Conservation (phyloP, 1,284 basidiomycete species). For the Austroboletus olivaceoglutinosus region DNA sequence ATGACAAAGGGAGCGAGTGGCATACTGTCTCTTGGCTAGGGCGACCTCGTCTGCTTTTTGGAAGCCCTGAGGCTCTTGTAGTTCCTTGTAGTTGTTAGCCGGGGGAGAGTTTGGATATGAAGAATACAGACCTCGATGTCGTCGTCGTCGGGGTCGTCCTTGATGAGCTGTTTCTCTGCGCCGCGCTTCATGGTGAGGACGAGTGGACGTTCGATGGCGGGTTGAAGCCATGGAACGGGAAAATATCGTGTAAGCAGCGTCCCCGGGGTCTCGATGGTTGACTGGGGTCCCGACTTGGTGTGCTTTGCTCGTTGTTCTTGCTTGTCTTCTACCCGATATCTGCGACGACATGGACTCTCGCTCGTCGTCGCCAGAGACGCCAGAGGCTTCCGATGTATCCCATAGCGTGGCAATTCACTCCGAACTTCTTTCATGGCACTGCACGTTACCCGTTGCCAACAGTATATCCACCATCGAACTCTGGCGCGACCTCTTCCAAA, state of each 20-base stretch:
- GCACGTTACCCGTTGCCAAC: slow-evolving; percentile 42
- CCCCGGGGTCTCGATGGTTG: slow-evolving; percentile 14
- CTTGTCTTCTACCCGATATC: slow-evolving; percentile 38
- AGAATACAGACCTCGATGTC: slow-evolving; percentile 31
- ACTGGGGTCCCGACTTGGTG: slow-evolving; percentile 6
- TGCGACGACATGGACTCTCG: slow-evolving; percentile 62
- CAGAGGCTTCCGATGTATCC: slow-evolving; percentile 56
- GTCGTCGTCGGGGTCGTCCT: slow-evolving; percentile 50
- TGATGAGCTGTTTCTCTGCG: slow-evolving; percentile 71
- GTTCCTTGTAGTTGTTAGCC: slow-evolving; percentile 38
- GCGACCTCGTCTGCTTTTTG: slow-evolving; percentile 54
- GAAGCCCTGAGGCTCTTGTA: slow-evolving; percentile 43
- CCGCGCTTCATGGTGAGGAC: slow-evolving; percentile 61
- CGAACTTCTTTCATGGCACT: slow-evolving; percentile 61
- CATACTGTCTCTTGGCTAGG: slow-evolving; percentile 53
- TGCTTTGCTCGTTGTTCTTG: slow-evolving; percentile 3
- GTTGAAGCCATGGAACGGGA: background rate
- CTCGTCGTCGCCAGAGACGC: slow-evolving; percentile 67
- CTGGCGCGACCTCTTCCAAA: slow-evolving; percentile 38
- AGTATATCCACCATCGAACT: slow-evolving; percentile 34
- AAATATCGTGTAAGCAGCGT: slow-evolving; percentile 23
- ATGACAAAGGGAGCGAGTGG: slow-evolving; percentile 2
- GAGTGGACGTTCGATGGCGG: background rate
- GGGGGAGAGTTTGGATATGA: background rate
- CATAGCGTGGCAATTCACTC: slow-evolving; percentile 49